phyloP scores from a whole-genome alignment of 2,329 filamentous ascomycete genomes.

The Trichoderma afroharzianum region DNA sequence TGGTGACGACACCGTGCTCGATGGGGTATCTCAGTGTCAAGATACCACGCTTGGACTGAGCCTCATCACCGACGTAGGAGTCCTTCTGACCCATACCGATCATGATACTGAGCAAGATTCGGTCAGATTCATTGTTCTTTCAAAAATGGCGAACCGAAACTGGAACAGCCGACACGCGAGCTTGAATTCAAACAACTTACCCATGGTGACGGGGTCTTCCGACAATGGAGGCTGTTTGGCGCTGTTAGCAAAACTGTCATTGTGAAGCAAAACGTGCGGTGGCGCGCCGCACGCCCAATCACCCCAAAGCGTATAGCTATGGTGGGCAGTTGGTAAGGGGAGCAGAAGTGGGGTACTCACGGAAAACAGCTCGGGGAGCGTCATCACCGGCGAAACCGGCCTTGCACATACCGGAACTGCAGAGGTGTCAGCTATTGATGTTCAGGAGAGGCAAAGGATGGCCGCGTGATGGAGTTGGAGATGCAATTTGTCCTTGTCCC shows the following conservation, averaged over 20 bases:
- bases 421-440: slow-evolving; percentile 21
- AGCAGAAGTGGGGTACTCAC: slow-evolving; percentile 63
- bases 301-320: slow-evolving; percentile 17
- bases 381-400: slow-evolving; percentile 99
- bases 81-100: slow-evolving; percentile 99
- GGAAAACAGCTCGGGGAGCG: slow-evolving; percentile 99
- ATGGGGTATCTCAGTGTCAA: slow-evolving; percentile 99
- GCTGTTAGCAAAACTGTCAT: slow-evolving; percentile 5
- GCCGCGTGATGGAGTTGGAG: neutral
- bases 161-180: slow-evolving; percentile 13
- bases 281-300: slow-evolving; percentile 17
- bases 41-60: slow-evolving; percentile 99
- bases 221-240: slow-evolving; percentile 89
- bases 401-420: slow-evolving; percentile 99
- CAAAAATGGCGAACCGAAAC: neutral
- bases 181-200: slow-evolving; percentile 55
- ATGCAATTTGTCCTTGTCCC: neutral
- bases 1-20: slow-evolving; percentile 99
- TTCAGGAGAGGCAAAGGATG: neutral
- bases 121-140: slow-evolving; percentile 16
- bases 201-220: slow-evolving; percentile 99
- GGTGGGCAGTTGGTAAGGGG: slow-evolving; percentile 20
- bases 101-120: slow-evolving; percentile 77
- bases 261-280: slow-evolving; percentile 1
- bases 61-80: slow-evolving; percentile 99